Percentiles rank a stretch among this genome's conserved stretches.
Conservation (phyloP, 2,329 filamentous ascomycete species). For the Botryotinia globosa region DNA sequence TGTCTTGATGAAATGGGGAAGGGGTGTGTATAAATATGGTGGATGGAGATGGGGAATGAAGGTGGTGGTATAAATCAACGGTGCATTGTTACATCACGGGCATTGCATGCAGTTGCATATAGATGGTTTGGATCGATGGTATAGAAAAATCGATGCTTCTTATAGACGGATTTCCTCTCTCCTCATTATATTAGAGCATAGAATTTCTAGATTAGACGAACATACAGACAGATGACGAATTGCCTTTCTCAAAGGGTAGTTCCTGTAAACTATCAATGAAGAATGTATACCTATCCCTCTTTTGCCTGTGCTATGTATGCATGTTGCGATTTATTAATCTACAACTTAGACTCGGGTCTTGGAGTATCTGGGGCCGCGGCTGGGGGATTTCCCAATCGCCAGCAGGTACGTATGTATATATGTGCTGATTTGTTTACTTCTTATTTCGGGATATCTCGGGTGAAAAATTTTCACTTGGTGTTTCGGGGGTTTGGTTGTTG, state of each 20-base stretch:
- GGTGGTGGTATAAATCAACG: slow-evolving; percentile 17
- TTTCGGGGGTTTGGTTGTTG: not conserved
- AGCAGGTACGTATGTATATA: not conserved
- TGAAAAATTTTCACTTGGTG: slow-evolving; percentile 9
- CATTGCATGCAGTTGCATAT: slow-evolving; percentile 38
- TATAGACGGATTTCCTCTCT: slow-evolving; percentile 4
- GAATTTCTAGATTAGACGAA: slow-evolving; percentile 18
- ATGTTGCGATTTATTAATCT: not conserved
- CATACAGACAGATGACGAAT: slow-evolving; percentile 15
- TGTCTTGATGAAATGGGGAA: not conserved
- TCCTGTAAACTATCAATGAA: slow-evolving; percentile 17
- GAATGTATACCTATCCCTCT: not conserved
- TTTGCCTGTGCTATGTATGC: not conserved
- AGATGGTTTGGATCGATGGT: slow-evolving; percentile 13
- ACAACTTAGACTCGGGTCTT: not conserved
- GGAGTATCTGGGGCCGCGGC: slow-evolving; percentile 1
- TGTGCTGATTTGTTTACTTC: not conserved
- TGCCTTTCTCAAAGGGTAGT: slow-evolving; percentile 3
- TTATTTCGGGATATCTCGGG: slow-evolving; percentile 4
- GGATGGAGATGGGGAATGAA: slow-evolving; percentile 16
- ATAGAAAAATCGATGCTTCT: slow-evolving; percentile 1
- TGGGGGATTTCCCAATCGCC: not conserved
- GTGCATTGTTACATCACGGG: slow-evolving; percentile 1
- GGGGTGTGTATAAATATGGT: slow-evolving; percentile 16
- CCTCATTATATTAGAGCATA: slow-evolving; percentile 14